phyloP scores from a whole-genome alignment of 1,139 yeast genomes.

The Zygoascus meyerae region DNA sequence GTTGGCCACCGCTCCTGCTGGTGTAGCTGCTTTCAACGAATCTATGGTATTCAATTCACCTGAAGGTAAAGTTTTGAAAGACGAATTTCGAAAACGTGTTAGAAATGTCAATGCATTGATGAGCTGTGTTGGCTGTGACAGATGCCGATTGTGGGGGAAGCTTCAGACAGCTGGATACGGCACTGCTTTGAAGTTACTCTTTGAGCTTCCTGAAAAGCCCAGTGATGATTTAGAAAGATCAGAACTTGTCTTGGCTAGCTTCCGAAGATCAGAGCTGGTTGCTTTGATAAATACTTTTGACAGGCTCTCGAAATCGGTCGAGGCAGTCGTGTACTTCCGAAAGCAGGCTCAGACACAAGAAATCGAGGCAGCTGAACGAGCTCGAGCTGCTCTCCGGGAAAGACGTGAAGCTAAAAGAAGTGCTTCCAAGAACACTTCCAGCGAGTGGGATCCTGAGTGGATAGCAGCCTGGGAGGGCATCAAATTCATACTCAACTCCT shows the following conservation, averaged over 20 bases:
- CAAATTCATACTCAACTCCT: constrained; percentile 60
- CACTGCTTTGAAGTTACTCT: constrained; percentile 82
- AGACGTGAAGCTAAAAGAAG: constrained; percentile 9
- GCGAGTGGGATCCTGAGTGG: constrained; percentile 41
- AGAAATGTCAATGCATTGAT: constrained; percentile 85
- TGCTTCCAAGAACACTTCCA: neutral
- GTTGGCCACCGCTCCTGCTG: constrained; percentile 42
- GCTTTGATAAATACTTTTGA: constrained; percentile 90
- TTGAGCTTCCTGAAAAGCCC: constrained; percentile 59
- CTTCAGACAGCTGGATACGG: constrained; percentile 96
- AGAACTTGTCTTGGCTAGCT: constrained; percentile 36
- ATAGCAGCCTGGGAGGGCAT: constrained; percentile 58
- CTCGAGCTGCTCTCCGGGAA: constrained; percentile 16
- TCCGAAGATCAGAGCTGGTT: constrained; percentile 81
- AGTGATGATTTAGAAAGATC: constrained; percentile 38
- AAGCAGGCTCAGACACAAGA: constrained; percentile 34
- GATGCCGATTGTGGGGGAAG: constrained; percentile 98
- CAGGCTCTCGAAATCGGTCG: constrained; percentile 78
- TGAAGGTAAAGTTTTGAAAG: constrained; percentile 49
- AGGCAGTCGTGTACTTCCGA: constrained; percentile 68
- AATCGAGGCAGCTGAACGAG: constrained; percentile 6
- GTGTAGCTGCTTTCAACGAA: constrained; percentile 45
- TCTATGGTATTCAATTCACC: constrained; percentile 43
- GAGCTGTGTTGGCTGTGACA: constrained; percentile 98
- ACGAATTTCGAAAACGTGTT: constrained; percentile 80